Evolutionary conservation across 345 rosid genomes (phyloP).

Genomic region (Moricandia moricandioides): DNA sequence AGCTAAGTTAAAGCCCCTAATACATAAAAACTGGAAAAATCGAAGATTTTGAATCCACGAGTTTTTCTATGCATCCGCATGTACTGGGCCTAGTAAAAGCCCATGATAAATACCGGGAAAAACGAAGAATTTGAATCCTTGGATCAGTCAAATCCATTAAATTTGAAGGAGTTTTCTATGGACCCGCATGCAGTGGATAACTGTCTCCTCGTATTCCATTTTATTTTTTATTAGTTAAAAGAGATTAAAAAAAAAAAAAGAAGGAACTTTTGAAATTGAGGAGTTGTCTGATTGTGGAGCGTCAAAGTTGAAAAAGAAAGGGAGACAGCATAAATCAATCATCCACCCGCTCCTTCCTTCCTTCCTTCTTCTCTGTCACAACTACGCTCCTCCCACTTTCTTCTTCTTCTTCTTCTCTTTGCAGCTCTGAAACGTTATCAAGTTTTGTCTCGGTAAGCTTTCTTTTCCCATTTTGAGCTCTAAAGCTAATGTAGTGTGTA

Average conservation of each 20-base stretch:
- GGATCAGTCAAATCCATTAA: conserved; percentile 16
- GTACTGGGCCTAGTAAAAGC: conserved; percentile 6
- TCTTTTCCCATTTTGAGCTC: neutral
- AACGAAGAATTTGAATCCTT: conserved; percentile 1
- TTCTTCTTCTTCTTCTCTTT: conserved; percentile 15
- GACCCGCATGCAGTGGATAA: neutral
- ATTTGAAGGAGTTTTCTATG: neutral
- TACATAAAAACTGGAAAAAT: neutral
- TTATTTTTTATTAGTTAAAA: neutral
- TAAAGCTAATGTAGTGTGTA: too few species aligned
- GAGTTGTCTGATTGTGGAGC: conserved; percentile 36
- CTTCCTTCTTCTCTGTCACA: conserved; percentile 39
- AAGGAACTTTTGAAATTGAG: conserved; percentile 1
- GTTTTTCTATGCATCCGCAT: neutral
- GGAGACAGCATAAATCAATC: conserved; percentile 26
- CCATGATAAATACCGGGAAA: conserved; percentile 3
- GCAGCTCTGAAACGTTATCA: conserved; percentile 1
- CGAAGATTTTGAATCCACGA: neutral
- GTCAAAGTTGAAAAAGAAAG: conserved; percentile 37
- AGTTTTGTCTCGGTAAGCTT: neutral
- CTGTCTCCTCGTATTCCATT: conserved; percentile 33
- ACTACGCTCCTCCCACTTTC: conserved; percentile 44
- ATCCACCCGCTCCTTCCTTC: conserved; percentile 22
- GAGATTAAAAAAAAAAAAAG: neutral
- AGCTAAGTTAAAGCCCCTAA: too few species aligned